phyloP scores from a whole-genome alignment of 2,329 filamentous ascomycete species.

The Chrysosporium queenslandicum region DNA sequence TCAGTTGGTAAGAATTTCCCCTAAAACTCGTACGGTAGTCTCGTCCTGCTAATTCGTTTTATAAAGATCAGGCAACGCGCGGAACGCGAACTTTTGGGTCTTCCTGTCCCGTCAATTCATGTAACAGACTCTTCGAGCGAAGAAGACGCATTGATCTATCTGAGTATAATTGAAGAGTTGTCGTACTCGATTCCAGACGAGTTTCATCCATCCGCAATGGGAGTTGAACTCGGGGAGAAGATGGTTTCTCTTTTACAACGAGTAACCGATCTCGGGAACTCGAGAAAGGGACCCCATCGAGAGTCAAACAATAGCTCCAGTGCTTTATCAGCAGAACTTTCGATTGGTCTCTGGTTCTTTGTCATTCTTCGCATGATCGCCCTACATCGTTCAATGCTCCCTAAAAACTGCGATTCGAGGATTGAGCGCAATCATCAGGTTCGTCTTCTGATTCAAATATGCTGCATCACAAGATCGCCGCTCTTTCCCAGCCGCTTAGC shows the following conservation, averaged over 20 bases:
- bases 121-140: slow-evolving; percentile 17
- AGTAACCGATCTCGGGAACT: slow-evolving; percentile 26
- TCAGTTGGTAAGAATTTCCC: slow-evolving; percentile 24
- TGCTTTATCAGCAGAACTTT: slow-evolving; percentile 11
- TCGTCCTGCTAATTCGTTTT: slow-evolving; percentile 17
- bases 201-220: slow-evolving; percentile 24
- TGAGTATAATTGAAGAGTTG: slow-evolving; percentile 33
- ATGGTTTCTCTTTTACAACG: slow-evolving; percentile 33
- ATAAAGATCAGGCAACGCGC: slow-evolving; percentile 33
- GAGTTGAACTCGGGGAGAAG: slow-evolving; percentile 31
- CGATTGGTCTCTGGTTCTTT: slow-evolving; percentile 34
- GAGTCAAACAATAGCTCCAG: not conserved
- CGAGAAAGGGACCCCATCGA: not conserved
- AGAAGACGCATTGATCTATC: slow-evolving; percentile 29
- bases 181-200: slow-evolving; percentile 30
- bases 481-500: slow-evolving; percentile 27
- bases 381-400: slow-evolving; percentile 33
- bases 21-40: not conserved
- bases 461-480: slow-evolving; percentile 34
- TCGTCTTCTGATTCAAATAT: slow-evolving; percentile 31
- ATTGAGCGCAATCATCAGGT: slow-evolving; percentile 27
- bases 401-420: slow-evolving; percentile 19
- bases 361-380: slow-evolving; percentile 33
- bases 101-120: slow-evolving; percentile 22
- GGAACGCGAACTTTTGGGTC: slow-evolving; percentile 31